Evolutionary conservation across 2,329 filamentous ascomycete species (phyloP).

Genomic region (Xylariales sp.): DNA sequence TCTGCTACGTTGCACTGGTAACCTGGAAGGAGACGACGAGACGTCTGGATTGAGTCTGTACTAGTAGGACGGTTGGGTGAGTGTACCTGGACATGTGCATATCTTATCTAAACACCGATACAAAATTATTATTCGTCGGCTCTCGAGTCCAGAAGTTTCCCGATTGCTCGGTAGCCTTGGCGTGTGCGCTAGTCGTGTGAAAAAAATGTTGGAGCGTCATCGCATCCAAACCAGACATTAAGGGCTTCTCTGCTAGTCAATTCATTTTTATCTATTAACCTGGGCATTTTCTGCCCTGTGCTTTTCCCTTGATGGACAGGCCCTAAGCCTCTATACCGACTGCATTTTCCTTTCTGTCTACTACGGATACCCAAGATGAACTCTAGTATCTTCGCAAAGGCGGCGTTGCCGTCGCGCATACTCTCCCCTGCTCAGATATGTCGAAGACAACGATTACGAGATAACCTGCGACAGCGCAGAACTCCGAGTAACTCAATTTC

Average conservation of each 20-base stretch:
- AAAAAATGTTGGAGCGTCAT: slow-evolving; percentile 51
- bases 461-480: slow-evolving; percentile 54
- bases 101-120: slow-evolving; percentile 38
- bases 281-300: neutral
- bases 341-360: slow-evolving; percentile 14
- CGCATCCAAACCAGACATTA: slow-evolving; percentile 27
- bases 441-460: slow-evolving; percentile 55
- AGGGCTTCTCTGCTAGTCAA: slow-evolving; percentile 18
- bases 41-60: too few relatives aligned
- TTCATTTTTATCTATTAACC: slow-evolving; percentile 13
- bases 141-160: slow-evolving; percentile 44
- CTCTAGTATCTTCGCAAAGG: slow-evolving; percentile 60
- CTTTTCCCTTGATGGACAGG: slow-evolving; percentile 18
- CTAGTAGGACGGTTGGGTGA: too few relatives aligned
- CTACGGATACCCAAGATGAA: slow-evolving; percentile 56
- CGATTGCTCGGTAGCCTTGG: slow-evolving; percentile 44
- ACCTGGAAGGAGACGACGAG: too few relatives aligned
- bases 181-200: slow-evolving; percentile 34
- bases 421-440: slow-evolving; percentile 58
- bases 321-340: neutral
- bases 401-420: slow-evolving; percentile 58
- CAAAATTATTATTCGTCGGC: neutral
- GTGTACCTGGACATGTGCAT: neutral
- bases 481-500: slow-evolving; percentile 43
- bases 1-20: too few relatives aligned